Percentiles rank a stretch among this genome's conserved stretches.
phyloP scores from a whole-genome alignment of 2,329 filamentous ascomycete genomes.

The Aspergillus puulaauensis region DNA sequence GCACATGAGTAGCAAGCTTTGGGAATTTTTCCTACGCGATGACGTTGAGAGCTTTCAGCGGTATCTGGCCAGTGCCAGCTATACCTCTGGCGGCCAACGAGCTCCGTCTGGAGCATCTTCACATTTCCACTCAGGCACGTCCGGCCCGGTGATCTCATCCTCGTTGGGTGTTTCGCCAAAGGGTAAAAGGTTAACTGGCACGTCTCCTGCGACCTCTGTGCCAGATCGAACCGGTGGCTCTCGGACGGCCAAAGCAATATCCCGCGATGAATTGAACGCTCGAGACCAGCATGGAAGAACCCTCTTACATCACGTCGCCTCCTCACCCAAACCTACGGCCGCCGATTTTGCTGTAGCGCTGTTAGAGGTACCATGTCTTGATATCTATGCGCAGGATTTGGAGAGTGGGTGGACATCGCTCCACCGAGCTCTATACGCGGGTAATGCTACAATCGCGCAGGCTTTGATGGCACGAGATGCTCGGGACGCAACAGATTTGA shows the following conservation, averaged over 20 bases:
- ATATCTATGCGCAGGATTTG: conserved; percentile 80
- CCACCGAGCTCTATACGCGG: conserved; percentile 85
- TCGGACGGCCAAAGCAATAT: conserved; percentile 40
- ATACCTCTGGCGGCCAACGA: conserved; percentile 41
- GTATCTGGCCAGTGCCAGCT: conserved; percentile 72
- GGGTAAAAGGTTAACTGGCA: conserved; percentile 45
- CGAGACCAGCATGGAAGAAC: conserved; percentile 81
- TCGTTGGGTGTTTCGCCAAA: conserved; percentile 45
- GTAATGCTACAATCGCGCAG: conserved; percentile 83
- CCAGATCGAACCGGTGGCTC: conserved; percentile 35
- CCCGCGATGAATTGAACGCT: conserved; percentile 73
- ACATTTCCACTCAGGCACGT: conserved; percentile 30
- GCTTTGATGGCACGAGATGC: conserved; percentile 77
- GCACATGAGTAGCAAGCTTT: conserved; percentile 94
- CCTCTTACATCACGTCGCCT: conserved; percentile 78
- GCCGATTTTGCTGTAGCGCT: conserved; percentile 74
- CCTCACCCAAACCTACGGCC: conserved; percentile 69
- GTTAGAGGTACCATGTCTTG: conserved; percentile 76
- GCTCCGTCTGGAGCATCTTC: conserved; percentile 26
- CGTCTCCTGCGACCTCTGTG: conserved; percentile 48
- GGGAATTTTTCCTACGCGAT: conserved; percentile 96
- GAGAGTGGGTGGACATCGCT: conserved; percentile 97
- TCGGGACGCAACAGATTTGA: conserved; percentile 63
- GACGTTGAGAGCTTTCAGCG: conserved; percentile 94
- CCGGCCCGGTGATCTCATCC: conserved; percentile 28